Evolutionary conservation across 1,284 basidiomycete genomes (phyloP).

Genomic region (Leucoagaricus sp.): DNA sequence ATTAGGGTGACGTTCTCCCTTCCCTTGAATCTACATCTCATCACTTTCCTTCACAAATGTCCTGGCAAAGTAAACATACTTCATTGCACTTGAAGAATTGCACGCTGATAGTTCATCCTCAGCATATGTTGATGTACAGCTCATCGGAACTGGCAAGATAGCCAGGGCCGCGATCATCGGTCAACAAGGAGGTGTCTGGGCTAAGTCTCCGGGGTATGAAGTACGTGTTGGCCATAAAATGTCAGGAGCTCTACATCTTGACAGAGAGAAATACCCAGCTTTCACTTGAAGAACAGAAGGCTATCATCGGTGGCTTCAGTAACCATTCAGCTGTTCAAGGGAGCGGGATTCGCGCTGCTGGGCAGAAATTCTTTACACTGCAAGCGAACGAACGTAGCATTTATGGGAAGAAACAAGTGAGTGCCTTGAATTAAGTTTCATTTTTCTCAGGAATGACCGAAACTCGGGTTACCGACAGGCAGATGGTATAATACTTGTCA

Average conservation of each 20-base stretch:
- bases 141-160: constrained; percentile 80
- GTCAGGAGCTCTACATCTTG: constrained; percentile 12
- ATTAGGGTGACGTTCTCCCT: constrained; percentile 1
- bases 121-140: constrained; percentile 90
- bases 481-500: constrained; percentile 81
- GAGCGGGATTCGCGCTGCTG: constrained; percentile 69
- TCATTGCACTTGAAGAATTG: background rate
- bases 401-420: constrained; percentile 82
- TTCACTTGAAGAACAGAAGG: constrained; percentile 74
- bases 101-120: constrained; percentile 2
- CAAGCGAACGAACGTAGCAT: constrained; percentile 62
- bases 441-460: constrained; percentile 3
- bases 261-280: constrained; percentile 53
- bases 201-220: constrained; percentile 69
- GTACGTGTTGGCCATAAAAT: constrained; percentile 45
- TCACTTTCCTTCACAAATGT: constrained; percentile 33
- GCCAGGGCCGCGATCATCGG: constrained; percentile 85
- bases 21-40: constrained; percentile 5
- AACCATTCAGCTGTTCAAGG: constrained; percentile 52
- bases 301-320: constrained; percentile 57
- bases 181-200: constrained; percentile 85
- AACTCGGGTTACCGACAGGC: constrained; percentile 49
- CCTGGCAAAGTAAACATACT: constrained; percentile 48
- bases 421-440: constrained; percentile 19
- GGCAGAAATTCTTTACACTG: constrained; percentile 83